Evolutionary conservation across 1,284 basidiomycete species (phyloP), one percentile per base, ranked within the genome.

Genomic region (Heterobasidion occidentale): DNA sequence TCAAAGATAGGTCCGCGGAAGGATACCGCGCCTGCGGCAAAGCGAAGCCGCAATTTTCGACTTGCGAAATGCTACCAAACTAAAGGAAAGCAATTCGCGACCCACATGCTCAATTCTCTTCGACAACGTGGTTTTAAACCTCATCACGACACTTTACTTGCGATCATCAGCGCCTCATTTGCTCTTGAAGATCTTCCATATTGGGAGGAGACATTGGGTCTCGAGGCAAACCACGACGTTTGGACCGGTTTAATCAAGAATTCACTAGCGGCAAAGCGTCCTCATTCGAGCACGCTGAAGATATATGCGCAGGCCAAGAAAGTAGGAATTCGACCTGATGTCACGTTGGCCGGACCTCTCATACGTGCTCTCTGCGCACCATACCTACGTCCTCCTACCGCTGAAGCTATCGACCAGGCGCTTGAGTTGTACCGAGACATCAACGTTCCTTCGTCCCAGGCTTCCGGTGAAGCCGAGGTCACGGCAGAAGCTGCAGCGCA

Each of bases 201-300:
- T 19, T 73, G 77, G 59, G 74, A 80, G 57, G 59, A 69, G 27
- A 67, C 67, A n/a, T 66, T 83, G 11, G 65, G 63, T 17, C 56
- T 80, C 51, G 65, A 66, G 47, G 74, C 77, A 9, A 69, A 70
- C 9, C 65, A 71, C 0, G 57, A 68, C 9, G 76, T 78, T 36
- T 87, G 82, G 75, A 74, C 77, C 6, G 67, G 76, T 54, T 64
- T 87, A 34, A 74, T 89, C 54, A 63, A 65, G 42, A 83, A 84
- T 58, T 70, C 69, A 52, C 62, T 77, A 27, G 42, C 53, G 7
- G 4, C 27, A 12, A 53, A 73, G 69, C 17, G 59, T 65, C 2
- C 52, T 52, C 71, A n/a, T 17, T 27, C 57, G 1, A 64, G 70
- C n/a, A 82, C 78, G 3, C 60, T 81, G 19, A 63, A 67, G 2